A percentile compares a stretch with the other conserved stretches of the same genome.
phyloP scores from a whole-genome alignment of 2,329 filamentous ascomycete species.

The Sporothrix brasiliensis region DNA sequence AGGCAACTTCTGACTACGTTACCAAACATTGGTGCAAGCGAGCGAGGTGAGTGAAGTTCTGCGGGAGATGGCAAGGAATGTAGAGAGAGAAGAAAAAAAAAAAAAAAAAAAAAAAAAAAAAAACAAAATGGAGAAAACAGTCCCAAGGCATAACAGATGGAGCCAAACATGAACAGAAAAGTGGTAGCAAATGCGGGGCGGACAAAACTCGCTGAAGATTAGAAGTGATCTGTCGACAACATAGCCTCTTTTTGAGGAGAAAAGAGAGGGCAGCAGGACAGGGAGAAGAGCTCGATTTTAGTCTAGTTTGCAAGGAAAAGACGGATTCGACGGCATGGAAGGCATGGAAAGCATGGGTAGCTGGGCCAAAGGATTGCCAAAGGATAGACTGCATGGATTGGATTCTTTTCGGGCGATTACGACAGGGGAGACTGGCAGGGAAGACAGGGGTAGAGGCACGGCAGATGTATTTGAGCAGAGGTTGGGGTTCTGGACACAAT shows the following conservation, averaged over 20 bases:
- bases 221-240: conserved; percentile 11
- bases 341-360: not conserved
- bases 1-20: not conserved
- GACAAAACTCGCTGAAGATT: conserved; percentile 12
- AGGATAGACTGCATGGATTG: conserved; percentile 7
- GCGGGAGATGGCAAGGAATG: not conserved
- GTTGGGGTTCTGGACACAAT: too few relatives aligned
- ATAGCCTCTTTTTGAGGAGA: conserved; percentile 11
- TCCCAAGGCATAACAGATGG: too few relatives aligned
- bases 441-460: conserved; percentile 6
- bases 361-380: too few relatives aligned
- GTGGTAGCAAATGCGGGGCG: not conserved
- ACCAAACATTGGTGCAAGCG: too few relatives aligned
- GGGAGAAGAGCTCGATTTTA: not conserved
- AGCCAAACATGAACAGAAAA: not conserved
- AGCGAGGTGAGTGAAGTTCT: too few relatives aligned
- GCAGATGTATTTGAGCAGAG: not conserved
- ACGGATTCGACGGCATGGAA: not conserved
- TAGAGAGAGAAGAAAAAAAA: not conserved
- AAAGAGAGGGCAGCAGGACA: not conserved
- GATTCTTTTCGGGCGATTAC: conserved; percentile 1
- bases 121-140: not conserved
- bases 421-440: not conserved
- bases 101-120: not conserved
- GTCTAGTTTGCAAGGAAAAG: not conserved